Evolutionary conservation across 169 alveolate genomes (phyloP).

Genomic region (Toxoplasma gondii): DNA sequence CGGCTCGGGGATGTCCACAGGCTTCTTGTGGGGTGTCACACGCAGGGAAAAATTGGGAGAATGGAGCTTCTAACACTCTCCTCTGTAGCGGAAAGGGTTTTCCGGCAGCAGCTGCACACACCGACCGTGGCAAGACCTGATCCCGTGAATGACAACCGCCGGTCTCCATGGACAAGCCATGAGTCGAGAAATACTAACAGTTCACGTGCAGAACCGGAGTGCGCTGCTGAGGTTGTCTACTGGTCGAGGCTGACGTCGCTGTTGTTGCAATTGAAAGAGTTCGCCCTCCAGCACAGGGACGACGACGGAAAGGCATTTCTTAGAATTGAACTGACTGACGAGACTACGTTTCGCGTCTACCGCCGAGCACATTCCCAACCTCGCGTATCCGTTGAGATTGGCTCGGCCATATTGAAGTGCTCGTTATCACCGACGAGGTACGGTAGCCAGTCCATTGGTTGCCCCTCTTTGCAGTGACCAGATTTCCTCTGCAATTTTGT

Average conservation of each 20-base stretch:
- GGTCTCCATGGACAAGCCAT: too few relatives aligned
- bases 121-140: neutral
- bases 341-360: neutral
- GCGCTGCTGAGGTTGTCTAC: constrained; percentile 4
- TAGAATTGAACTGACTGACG: neutral
- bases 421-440: neutral
- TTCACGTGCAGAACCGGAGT: neutral
- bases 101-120: neutral
- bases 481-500: too few relatives aligned
- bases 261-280: neutral
- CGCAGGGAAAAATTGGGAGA: neutral
- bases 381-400: neutral
- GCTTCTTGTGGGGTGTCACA: neutral
- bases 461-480: too few relatives aligned
- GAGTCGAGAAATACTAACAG: neutral
- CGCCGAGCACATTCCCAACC: neutral
- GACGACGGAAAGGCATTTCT: neutral
- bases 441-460: too few relatives aligned
- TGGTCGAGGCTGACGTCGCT: constrained; percentile 16
- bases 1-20: neutral
- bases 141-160: neutral
- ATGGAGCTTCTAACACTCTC: neutral
- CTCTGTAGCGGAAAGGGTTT: neutral
- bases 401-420: neutral
- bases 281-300: neutral